These are phyloP conservation scores for Irpex rosettiformis DNA, from an alignment of 1,284 basidiomycete genomes.

Conservation along the genomic window DNA sequence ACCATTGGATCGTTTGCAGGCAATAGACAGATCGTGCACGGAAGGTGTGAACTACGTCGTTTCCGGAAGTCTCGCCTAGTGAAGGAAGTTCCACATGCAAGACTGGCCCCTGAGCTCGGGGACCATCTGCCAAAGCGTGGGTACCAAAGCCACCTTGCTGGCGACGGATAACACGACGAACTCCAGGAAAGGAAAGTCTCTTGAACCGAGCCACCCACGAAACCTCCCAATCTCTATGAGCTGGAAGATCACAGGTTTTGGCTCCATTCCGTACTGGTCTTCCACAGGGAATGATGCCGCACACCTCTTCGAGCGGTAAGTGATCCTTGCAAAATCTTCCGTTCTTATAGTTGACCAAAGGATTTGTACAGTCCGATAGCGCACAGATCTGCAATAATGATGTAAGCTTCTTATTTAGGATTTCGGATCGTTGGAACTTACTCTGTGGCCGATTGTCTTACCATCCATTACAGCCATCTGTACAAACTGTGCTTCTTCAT, in stretches of 20 bases:
- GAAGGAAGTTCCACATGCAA: background rate
- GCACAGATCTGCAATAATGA: conserved; percentile 7
- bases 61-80: background rate
- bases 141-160: background rate
- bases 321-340: conserved; percentile 4
- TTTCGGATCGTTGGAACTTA: conserved; percentile 1
- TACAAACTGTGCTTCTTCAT: background rate
- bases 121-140: background rate
- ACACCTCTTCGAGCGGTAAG: background rate
- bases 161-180: conserved; percentile 9
- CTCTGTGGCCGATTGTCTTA: conserved; percentile 7
- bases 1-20: conserved; percentile 9
- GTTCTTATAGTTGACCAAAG: conserved; percentile 5
- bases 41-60: conserved; percentile 10
- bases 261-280: background rate
- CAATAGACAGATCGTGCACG: conserved; percentile 8
- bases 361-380: background rate
- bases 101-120: background rate
- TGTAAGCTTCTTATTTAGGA: background rate
- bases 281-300: conserved; percentile 8
- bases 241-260: background rate
- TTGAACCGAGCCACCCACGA: conserved; percentile 1
- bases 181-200: conserved; percentile 2
- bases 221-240: background rate
- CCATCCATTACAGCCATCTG: conserved; percentile 10